Evolutionary conservation across 805 yeast species (phyloP), one percentile per base, ranked within the genome.

Genomic region (Saccharomyces mikatae): DNA sequence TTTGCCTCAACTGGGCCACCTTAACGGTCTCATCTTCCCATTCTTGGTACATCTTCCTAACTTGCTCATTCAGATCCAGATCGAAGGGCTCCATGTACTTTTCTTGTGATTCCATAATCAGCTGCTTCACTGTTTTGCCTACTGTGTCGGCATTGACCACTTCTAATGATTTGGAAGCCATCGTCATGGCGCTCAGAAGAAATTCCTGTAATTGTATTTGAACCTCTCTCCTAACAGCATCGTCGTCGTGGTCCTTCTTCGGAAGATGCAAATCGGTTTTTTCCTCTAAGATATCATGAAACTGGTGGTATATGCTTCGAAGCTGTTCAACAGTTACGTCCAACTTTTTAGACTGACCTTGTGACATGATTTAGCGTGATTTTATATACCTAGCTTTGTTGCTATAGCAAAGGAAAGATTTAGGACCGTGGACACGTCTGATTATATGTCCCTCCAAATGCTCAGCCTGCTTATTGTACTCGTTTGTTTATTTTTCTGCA

Each of bases 81-180:
- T 88, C 92, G 67, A 85, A 86, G 0, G 91, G 89, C 64, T 85
- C 94, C 8, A 82, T 76, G 54, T 77, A 62, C 46, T 55, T 57
- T 41, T 60, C 58, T 48, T 61, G 61, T 6, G 63, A 61, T 48
- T 57, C 58, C 29, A 50, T 56, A 26, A 58, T 56, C 27, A 61
- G 48, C 41, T 60, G 62, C 9, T 61, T 52, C 10, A 70, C 51
- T 14, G 61, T 59, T 11, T 57, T 66, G 1, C 58, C 56, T 4
- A 71, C 60, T 59, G 74, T 63, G 47, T 76, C 76, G 29, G 62
- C 64, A 5, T 87, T 91, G 62, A 82, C 86, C 14, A 89, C 74
- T 1, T 78, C 73, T 57, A 89, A 58, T 8, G 84, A 80, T 55
- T 76, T 71, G 49, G 78, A 76, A 10, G 83, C 76, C 73, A 77